Conservation (phyloP, 2,329 filamentous ascomycete genomes). For the Pestalotiopsis sp. region DNA sequence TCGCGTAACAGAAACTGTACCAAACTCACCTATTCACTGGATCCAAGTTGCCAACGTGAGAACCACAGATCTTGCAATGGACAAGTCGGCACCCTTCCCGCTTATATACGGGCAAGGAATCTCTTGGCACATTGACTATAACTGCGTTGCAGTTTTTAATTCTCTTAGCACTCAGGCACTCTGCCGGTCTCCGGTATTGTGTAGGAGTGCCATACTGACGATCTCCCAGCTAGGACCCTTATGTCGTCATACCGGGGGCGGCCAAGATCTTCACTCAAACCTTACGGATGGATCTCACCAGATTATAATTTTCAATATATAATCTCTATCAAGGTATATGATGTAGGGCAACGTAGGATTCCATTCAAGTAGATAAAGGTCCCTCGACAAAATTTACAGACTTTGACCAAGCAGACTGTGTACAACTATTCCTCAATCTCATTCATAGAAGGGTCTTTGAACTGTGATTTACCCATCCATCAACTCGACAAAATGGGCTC, state of each 20-base stretch:
- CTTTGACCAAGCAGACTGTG: background rate
- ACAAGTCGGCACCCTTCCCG: background rate
- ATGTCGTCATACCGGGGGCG: background rate
- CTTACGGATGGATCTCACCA: background rate
- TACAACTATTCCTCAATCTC: background rate
- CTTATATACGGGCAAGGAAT: background rate
- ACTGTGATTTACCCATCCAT: background rate
- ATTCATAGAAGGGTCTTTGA: background rate
- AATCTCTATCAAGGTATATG: too few species aligned
- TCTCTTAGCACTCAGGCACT: background rate
- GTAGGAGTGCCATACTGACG: background rate
- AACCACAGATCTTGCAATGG: background rate
- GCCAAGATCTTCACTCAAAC: background rate
- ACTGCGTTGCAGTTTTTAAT: background rate
- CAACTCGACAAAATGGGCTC: background rate
- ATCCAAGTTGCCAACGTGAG: background rate
- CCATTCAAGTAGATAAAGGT: background rate
- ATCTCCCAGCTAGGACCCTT: background rate
- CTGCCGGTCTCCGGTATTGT: background rate
- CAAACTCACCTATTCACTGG: background rate
- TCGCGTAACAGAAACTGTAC: constrained; percentile 12
- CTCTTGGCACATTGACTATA: background rate
- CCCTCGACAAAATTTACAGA: background rate
- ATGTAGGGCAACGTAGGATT: background rate
- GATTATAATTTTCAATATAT: background rate